phyloP scores from a whole-genome alignment of 2,329 filamentous ascomycete genomes.

The Blumeria graminis region DNA sequence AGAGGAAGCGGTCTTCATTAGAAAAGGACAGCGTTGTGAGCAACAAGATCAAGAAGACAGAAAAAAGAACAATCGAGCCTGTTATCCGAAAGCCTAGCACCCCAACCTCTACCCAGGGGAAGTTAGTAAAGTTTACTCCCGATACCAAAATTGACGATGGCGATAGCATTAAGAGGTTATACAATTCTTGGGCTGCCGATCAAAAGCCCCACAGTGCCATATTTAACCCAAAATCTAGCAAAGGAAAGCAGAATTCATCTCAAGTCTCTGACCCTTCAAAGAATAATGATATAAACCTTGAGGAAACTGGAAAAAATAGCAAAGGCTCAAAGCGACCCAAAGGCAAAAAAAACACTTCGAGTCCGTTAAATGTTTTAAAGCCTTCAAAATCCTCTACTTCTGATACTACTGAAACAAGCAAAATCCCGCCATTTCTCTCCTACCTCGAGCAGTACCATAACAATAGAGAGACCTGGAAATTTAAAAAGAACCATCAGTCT shows the following conservation, averaged over 20 bases:
- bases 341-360: slow-evolving; percentile 3
- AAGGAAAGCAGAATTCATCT: slow-evolving; percentile 11
- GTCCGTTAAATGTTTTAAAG: not conserved
- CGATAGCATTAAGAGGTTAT: slow-evolving; percentile 25
- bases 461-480: slow-evolving; percentile 59
- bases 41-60: slow-evolving; percentile 12
- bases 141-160: slow-evolving; percentile 36
- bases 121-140: slow-evolving; percentile 39
- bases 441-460: slow-evolving; percentile 59
- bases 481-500: slow-evolving; percentile 83
- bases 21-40: slow-evolving; percentile 5
- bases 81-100: slow-evolving; percentile 9
- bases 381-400: slow-evolving; percentile 6
- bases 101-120: slow-evolving; percentile 17
- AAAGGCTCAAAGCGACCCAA: slow-evolving; percentile 13
- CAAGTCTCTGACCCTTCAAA: slow-evolving; percentile 9
- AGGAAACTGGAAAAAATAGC: slow-evolving; percentile 12
- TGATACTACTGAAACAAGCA: slow-evolving; percentile 4
- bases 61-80: slow-evolving; percentile 3
- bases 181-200: slow-evolving; percentile 23
- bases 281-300: slow-evolving; percentile 7
- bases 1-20: slow-evolving; percentile 10
- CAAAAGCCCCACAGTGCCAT: slow-evolving; percentile 13
- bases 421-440: slow-evolving; percentile 38
- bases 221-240: slow-evolving; percentile 7